Conservation (phyloP, 2,329 filamentous ascomycete genomes). For the Dryadomyces quercus-mongolicae region DNA sequence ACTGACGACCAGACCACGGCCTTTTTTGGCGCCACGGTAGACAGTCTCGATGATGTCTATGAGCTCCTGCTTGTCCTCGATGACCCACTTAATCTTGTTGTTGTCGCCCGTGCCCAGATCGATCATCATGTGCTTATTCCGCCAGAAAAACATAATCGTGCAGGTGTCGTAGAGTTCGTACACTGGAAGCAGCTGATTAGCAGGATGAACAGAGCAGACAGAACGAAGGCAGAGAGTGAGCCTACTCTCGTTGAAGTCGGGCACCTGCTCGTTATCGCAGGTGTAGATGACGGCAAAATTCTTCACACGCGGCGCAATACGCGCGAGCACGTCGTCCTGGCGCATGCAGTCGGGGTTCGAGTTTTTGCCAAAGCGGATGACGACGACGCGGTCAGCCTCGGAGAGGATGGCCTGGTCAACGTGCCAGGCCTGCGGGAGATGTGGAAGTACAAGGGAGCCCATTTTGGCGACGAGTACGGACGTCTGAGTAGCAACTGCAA, state of each 20-base stretch:
- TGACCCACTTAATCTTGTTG: conserved; percentile 39
- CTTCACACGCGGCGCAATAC: conserved; percentile 84
- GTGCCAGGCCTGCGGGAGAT: conserved; percentile 89
- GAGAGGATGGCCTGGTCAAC: conserved; percentile 88
- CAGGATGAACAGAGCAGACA: conserved; percentile 13
- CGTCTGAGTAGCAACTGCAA: neutral
- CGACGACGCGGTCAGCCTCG: conserved; percentile 84
- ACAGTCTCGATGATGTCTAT: conserved; percentile 98
- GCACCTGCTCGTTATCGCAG: conserved; percentile 82
- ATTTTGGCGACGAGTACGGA: conserved; percentile 18
- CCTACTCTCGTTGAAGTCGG: conserved; percentile 65
- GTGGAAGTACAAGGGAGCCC: conserved; percentile 85
- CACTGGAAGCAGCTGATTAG: conserved; percentile 80
- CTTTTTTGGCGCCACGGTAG: conserved; percentile 97
- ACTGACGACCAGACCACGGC: conserved; percentile 87
- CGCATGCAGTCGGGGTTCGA: conserved; percentile 62
- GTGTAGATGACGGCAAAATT: conserved; percentile 90
- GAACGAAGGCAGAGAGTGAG: neutral
- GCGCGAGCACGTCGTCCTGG: conserved; percentile 89
- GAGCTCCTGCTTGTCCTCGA: conserved; percentile 96
- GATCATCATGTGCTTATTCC: conserved; percentile 98
- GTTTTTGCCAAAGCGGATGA: conserved; percentile 88
- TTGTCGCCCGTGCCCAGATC: conserved; percentile 98
- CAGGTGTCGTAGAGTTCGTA: conserved; percentile 65
- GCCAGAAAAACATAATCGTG: conserved; percentile 79